Base-by-base conservation (phyloP, 495 filamentous ascomycete species). In the Annulohypoxylon moriforme region DNA sequence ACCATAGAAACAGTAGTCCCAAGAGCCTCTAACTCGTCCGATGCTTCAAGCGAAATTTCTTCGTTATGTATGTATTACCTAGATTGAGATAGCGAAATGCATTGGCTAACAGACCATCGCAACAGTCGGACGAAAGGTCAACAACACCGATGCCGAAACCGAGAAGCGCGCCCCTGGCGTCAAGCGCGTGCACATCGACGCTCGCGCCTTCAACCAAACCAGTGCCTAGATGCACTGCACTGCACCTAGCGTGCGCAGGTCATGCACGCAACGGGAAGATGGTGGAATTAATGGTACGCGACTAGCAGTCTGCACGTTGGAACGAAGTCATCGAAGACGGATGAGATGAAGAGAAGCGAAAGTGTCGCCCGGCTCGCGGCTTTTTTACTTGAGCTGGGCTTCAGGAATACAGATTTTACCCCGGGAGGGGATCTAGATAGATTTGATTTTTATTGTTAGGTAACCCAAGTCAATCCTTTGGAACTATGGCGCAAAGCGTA, bases 301-400 rank as follows among this genome's bases (percentile, higher is more conserved):
- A 56, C 24, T 31, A 20, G 18, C 27, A 31, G 40, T 50, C 18
- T 20, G 25, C 38, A 34, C 8, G 22, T 22, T 14, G 36, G 33
- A 59, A 40, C 34, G 36, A 31, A 24, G 36, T 14, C 36, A n/a
- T n/a, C n/a, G n/a, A n/a, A n/a, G 36, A 40, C 14, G 46, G 29
- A 29, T 18, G 18, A 20, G 22, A 49, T 14, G 52, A 52, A 29
- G 22, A 42, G n/a, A 24, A 20, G 4, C 11, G 13, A 8, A 36
- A 14, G 36, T 40, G 49, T 40, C 60, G 60, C 60, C 70, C 50
- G 65, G 64, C 22, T 60, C 31, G 64, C 47, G 55, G 42, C 65
- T 31, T 57, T 27, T 29, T 57, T 22, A 47, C 55, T 57, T 68
- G 64, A 65, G 64, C 65, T 73, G 60, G 65, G 38, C 42, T 73